Conservation (phyloP, 805 yeast genomes). For the Suhomyces prunicola region DNA sequence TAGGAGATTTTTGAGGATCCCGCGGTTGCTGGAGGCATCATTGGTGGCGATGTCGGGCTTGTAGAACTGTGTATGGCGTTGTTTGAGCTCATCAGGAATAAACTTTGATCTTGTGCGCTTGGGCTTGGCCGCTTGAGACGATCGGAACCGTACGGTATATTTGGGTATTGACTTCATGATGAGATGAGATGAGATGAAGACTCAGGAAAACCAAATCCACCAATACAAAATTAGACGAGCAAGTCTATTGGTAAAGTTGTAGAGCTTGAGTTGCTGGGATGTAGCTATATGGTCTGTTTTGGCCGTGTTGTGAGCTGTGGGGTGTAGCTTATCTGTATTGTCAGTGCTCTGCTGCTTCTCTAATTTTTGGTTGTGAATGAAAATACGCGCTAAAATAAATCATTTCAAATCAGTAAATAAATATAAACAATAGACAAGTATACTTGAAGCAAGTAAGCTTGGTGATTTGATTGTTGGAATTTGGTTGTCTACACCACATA, state of each 20-base stretch:
- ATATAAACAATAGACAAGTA: not conserved
- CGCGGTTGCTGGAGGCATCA: not conserved
- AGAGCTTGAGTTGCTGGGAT: not conserved
- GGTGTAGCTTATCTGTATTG: no score
- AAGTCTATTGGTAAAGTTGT: no score
- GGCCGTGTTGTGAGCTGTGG: no score
- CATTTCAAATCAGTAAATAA: not conserved
- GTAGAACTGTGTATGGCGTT: not conserved
- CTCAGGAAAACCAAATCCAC: not conserved
- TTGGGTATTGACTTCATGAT: not conserved
- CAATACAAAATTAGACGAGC: not conserved
- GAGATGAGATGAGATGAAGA: not conserved
- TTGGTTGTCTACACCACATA: no score
- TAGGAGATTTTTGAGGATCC: not conserved
- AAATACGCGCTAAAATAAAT: not conserved
- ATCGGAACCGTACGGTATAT: not conserved
- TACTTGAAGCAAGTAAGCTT: not conserved
- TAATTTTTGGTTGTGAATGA: not conserved
- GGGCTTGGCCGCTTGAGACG: not conserved
- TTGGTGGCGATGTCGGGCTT: not conserved
- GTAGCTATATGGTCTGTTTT: not conserved
- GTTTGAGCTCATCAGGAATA: constrained; percentile 2
- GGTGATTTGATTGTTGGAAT: no score
- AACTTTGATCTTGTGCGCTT: not conserved
- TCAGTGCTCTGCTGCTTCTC: no score